Conservation (phyloP, 78 protist genomes). For the Dictyostelium intermedium region DNA sequence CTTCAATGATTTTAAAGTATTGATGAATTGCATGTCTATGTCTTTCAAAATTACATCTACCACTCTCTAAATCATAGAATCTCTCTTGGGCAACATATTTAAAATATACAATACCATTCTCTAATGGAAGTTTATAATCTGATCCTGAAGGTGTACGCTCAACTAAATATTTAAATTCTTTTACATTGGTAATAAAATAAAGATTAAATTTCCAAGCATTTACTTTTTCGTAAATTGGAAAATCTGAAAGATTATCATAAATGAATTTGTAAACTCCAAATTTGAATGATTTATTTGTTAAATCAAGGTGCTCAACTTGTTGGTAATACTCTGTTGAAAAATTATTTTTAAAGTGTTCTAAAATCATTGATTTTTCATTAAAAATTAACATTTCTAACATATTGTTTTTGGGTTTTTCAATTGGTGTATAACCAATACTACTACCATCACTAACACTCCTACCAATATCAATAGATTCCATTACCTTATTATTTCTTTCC, state of each 20-base stretch:
- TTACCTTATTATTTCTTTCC: not conserved
- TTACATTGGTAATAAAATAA: not conserved
- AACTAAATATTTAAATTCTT: not conserved
- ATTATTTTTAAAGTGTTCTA: not conserved
- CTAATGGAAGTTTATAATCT: not conserved
- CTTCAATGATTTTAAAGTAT: not conserved
- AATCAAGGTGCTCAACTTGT: not conserved
- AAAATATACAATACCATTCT: not conserved
- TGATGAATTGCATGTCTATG: not conserved
- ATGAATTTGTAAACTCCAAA: not conserved
- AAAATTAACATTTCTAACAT: not conserved
- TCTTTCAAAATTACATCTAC: not conserved
- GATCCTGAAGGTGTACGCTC: not conserved
- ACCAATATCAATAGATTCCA: not conserved
- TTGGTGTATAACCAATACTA: too few species aligned
- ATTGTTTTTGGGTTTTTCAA: not conserved
- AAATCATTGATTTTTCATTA: not conserved
- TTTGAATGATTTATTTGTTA: not conserved
- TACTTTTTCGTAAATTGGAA: not conserved
- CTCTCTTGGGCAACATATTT: not conserved
- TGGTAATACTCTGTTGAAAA: not conserved
- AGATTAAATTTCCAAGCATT: not conserved
- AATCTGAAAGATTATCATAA: not conserved
- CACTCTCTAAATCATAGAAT: not conserved
- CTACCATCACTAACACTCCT: not conserved